Evolutionary conservation across 495 filamentous ascomycete genomes (phyloP), one percentile per base, ranked within the genome.

Genomic region (Chaetomium fimeti): DNA sequence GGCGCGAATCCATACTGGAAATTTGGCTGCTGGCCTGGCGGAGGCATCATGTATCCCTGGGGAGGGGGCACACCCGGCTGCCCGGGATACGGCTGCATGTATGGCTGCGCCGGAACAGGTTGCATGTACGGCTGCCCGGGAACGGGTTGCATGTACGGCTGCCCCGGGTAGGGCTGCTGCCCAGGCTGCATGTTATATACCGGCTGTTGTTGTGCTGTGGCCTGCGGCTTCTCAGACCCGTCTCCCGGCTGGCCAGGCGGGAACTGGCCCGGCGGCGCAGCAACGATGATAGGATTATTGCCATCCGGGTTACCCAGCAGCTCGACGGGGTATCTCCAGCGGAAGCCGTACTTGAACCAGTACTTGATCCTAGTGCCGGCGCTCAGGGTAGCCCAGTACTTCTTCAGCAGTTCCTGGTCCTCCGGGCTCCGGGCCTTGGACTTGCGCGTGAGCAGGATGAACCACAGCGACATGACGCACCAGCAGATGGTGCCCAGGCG

Each of bases 321-420:
- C 3, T 70, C 68, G 47, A 68, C 78, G 62, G 69, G 83, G 66
- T 85, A 85, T 42, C 73, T 68, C 65, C 75, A 79, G 3, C 78
- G 68, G 72, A 85, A 84, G 0, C 82, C 83, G 76, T 78, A 82
- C 48, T 76, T 71, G 57, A 80, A 76, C 75, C 79, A 85, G n/a
- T 81, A 70, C 57, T 70, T 69, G 24, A 82, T 70, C 58, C 77
- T 76, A 2, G 66, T 72, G 49, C 76, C 67, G 47, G 69, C 66
- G 29, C 69, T 43, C 66, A 81, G 76, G 1, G 68, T 70, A 2
- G 76, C 74, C 83, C 83, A 85, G 47, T 76, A 71, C 64, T 77
- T 54, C 52, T 71, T 58, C 25, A 85, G 68, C 5, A 73, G 66
- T 25, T 63, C 73, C 20, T 81, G 76, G 54, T 84, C 79, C 24